Evolutionary conservation across 2,329 filamentous ascomycete species (phyloP), one percentile per base, ranked within the genome.

Genomic region (Fusarium sp.): DNA sequence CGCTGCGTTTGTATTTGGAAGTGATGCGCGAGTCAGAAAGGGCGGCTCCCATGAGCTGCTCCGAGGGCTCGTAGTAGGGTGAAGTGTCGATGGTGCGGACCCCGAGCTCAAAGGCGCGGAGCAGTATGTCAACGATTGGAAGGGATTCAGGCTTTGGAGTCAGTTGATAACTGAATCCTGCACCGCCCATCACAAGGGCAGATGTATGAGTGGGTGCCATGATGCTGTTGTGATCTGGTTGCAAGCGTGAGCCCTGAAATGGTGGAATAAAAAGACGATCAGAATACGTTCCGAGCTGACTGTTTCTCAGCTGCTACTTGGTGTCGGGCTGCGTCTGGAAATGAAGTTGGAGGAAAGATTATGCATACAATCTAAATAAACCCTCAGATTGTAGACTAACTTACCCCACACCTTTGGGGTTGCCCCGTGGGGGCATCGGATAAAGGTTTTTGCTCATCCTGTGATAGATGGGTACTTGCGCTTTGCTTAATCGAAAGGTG

Each of bases 11-110:
- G 3, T 51, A 61, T 7, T 19, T 60, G 4, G 58, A 60, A 7
- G 30, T n/a, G 1, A 61, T 26, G 4, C 30, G 19, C 1, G 55
- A 1, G 12, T 44, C 7, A 16, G 44, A 39, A 1, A 61, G 18
- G 4, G 58, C 58, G 2, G 55, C 58, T n/a, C 58, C 58, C 58
- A 61, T 60, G 0, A 60, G 55, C 12, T 61, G 44, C n/a, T 61
- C 58, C 1, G 58, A 61, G 0, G 58, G 58, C 13, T 61, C 55
- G 7, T 61, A 61, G 19, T 61, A 61, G 7, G 58, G 58, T 0
- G 58, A 61, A 10, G 58, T 61, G 4, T 61, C 58, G 3, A 61
- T 61, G 1, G 44, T 51, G 12, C 55, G 55, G 0, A 61, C 55
- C 1, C 58, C 58, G 4, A 61, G 58, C 2, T 61, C 55, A 25